phyloP scores from a whole-genome alignment of 768 basidiomycete genomes.

The Phaeotremella skinneri region DNA sequence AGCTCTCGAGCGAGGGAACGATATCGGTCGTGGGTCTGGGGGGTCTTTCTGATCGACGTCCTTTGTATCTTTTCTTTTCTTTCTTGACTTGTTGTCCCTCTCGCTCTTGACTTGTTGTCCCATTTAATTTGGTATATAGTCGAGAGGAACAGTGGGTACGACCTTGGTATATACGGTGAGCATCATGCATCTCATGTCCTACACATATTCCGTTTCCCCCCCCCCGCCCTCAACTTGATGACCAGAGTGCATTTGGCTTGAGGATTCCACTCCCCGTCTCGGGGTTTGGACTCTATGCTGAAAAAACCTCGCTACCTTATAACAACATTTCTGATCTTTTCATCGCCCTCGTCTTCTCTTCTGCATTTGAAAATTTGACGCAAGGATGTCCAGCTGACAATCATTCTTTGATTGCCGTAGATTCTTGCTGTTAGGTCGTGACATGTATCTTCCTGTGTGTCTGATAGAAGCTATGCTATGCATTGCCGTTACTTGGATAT shows the following conservation, averaged over 20 bases:
- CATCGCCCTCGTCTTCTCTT: no score
- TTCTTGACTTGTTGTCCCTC: not conserved
- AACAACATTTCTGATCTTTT: not conserved
- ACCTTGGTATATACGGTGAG: constrained; percentile 34
- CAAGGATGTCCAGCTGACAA: no score
- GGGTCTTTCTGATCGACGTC: constrained; percentile 50
- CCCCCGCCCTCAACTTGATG: constrained; percentile 26
- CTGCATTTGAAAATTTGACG: no score
- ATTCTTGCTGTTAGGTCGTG: no score
- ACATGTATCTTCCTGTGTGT: no score
- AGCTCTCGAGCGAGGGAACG: constrained; percentile 10
- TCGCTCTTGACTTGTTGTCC: not conserved
- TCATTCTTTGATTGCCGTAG: constrained; percentile 1
- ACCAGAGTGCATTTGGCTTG: constrained; percentile 52
- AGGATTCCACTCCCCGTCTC: constrained; percentile 26
- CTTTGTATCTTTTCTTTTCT: constrained; percentile 13
- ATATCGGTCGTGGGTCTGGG: constrained; percentile 38
- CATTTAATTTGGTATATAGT: not conserved
- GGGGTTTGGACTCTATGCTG: constrained; percentile 32
- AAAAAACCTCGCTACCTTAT: constrained; percentile 49
- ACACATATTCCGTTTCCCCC: not conserved
- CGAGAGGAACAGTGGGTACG: not conserved
- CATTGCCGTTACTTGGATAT: no score
- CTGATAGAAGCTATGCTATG: no score
- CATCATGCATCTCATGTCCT: constrained; percentile 33